phyloP scores from a whole-genome alignment of 306 rosid species.

The Datisca glomerata region DNA sequence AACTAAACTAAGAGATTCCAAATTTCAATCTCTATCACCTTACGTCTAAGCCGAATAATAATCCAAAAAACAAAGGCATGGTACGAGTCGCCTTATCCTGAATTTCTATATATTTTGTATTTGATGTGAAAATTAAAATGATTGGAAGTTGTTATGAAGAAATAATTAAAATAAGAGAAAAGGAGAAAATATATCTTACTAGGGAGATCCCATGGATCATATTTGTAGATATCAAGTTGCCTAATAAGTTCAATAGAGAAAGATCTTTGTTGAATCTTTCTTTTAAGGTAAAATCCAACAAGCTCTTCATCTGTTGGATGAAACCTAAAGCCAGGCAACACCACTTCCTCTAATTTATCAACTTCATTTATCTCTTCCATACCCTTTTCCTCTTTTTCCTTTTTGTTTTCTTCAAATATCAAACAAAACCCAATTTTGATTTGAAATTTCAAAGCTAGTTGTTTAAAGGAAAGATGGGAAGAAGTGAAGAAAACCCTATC shows the following conservation, averaged over 20 bases:
- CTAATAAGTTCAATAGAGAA: constrained; percentile 86
- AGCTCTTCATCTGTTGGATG: constrained; percentile 99
- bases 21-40: no score
- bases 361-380: constrained; percentile 9
- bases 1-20: no score
- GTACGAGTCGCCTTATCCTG: no score
- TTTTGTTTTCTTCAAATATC: no score
- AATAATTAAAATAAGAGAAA: not conserved
- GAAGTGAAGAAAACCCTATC: not conserved
- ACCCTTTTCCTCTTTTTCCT: no score
- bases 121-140: no score
- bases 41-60: no score
- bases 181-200: constrained; percentile 35
- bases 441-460: no score
- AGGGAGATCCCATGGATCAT: constrained; percentile 99
- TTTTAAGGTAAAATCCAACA: constrained; percentile 86
- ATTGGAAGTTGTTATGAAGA: no score
- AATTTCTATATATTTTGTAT: no score
- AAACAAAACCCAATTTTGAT: no score
- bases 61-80: no score
- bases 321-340: constrained; percentile 92
- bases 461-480: not conserved
- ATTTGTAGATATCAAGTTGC: constrained; percentile 88
- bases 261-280: constrained; percentile 81
- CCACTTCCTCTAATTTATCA: constrained; percentile 63